Conservation (phyloP, 2,329 filamentous ascomycete genomes). For the Colletotrichum truncatum region DNA sequence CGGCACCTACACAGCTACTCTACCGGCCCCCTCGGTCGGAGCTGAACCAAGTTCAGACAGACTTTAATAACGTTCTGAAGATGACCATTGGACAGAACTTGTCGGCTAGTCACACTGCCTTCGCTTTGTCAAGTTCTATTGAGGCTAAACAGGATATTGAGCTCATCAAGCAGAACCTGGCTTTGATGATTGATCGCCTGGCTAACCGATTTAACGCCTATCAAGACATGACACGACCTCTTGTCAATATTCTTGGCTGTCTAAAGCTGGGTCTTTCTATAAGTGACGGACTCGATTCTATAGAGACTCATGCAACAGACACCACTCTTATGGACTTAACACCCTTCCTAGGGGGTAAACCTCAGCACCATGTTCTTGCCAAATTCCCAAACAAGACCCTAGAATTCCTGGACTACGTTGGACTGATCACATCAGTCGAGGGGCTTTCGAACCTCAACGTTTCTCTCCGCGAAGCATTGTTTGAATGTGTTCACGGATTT, state of each 20-base stretch:
- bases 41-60: slow-evolving; percentile 78
- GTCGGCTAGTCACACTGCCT: slow-evolving; percentile 46
- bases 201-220: slow-evolving; percentile 78
- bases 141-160: slow-evolving; percentile 54
- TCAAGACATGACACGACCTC: slow-evolving; percentile 83
- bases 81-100: slow-evolving; percentile 63
- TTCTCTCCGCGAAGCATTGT: slow-evolving; percentile 62
- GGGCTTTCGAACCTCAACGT: slow-evolving; percentile 50
- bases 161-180: slow-evolving; percentile 65
- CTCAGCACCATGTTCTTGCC: slow-evolving; percentile 21
- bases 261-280: slow-evolving; percentile 80
- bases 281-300: slow-evolving; percentile 50
- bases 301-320: background rate
- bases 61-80: slow-evolving; percentile 81
- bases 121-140: slow-evolving; percentile 39
- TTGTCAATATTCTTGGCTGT: slow-evolving; percentile 82
- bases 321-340: slow-evolving; percentile 52
- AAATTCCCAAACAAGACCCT: slow-evolving; percentile 44
- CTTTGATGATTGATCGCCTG: slow-evolving; percentile 76
- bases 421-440: slow-evolving; percentile 56
- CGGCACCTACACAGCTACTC: slow-evolving; percentile 70
- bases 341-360: slow-evolving; percentile 64
- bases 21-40: slow-evolving; percentile 77
- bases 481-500: slow-evolving; percentile 75
- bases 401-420: slow-evolving; percentile 61